Evolutionary conservation across 2,329 filamentous ascomycete genomes (phyloP).

Genomic region (Pseudocercospora vitis): DNA sequence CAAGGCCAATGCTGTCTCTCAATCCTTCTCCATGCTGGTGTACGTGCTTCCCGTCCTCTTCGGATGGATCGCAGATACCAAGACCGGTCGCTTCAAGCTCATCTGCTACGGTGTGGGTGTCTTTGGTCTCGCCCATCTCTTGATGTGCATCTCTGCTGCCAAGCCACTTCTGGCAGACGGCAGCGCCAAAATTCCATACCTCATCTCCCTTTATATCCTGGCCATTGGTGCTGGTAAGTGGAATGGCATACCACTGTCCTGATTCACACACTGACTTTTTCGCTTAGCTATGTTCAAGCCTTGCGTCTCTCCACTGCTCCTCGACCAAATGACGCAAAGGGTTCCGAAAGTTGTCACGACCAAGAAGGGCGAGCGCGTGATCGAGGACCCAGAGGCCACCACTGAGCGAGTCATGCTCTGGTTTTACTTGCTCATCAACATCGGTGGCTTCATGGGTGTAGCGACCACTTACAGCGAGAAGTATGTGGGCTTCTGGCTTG

Average conservation of each 20-base stretch:
- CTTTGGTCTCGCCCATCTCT: conserved; percentile 41
- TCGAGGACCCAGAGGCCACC: conserved; percentile 49
- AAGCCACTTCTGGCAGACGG: conserved; percentile 37
- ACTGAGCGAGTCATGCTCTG: conserved; percentile 55
- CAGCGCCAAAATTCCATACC: conserved; percentile 41
- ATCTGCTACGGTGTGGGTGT: conserved; percentile 44
- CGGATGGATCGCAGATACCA: conserved; percentile 48
- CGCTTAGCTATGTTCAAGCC: conserved; percentile 61
- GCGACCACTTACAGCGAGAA: conserved; percentile 58
- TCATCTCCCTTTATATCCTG: conserved; percentile 45
- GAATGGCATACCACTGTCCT: conserved; percentile 57
- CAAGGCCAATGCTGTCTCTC: conserved; percentile 57
- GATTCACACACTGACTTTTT: background rate
- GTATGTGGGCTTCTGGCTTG: conserved; percentile 64
- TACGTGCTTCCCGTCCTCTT: conserved; percentile 56
- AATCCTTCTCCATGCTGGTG: conserved; percentile 58
- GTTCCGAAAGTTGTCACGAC: conserved; percentile 42
- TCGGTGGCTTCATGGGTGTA: conserved; percentile 40
- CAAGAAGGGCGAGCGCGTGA: conserved; percentile 47
- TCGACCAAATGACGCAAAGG: conserved; percentile 47
- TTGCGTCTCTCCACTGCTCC: conserved; percentile 61
- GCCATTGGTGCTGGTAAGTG: conserved; percentile 39
- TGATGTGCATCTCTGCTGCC: conserved; percentile 33
- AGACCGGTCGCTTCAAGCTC: conserved; percentile 44
- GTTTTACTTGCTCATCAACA: conserved; percentile 71